A percentile compares a stretch with the other conserved stretches of the same genome.
Conservation (phyloP, 345 rosid genomes). For the Pseudoturritis turrita region DNA sequence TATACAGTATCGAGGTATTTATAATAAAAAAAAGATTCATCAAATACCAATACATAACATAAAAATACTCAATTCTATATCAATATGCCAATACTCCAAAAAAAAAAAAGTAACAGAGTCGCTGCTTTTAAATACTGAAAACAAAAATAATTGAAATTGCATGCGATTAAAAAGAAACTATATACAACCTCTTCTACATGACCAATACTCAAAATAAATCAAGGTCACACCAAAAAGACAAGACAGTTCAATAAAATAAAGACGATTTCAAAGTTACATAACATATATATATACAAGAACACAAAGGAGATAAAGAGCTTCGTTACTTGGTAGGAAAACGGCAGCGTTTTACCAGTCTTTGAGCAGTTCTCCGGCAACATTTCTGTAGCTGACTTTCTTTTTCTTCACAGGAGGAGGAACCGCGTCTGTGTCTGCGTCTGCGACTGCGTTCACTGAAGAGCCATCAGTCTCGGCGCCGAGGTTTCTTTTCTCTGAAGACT, state of each 20-base stretch:
- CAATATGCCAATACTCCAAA: too few species aligned
- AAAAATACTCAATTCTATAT: too few species aligned
- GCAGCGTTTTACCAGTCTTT: constrained; percentile 42
- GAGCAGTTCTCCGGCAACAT: constrained; percentile 63
- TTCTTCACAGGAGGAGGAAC: constrained; percentile 43
- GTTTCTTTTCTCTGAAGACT: constrained; percentile 20
- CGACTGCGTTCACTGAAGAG: constrained; percentile 1
- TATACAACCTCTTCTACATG: neutral
- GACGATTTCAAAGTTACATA: neutral
- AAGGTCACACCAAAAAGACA: neutral
- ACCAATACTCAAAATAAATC: neutral
- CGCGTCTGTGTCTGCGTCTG: neutral
- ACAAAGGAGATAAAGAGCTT: neutral
- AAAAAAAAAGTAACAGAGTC: too few species aligned
- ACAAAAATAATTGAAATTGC: neutral
- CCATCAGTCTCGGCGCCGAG: neutral
- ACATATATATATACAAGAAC: neutral
- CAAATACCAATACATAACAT: too few species aligned
- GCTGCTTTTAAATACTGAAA: too few species aligned
- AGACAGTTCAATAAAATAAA: neutral
- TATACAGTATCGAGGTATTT: too few species aligned
- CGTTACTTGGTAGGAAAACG: neutral
- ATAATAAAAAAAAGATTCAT: too few species aligned
- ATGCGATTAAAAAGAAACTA: neutral
- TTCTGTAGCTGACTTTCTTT: constrained; percentile 85